Evolutionary conservation across 345 rosid genomes (phyloP).

Genomic region (Camelina neglecta): DNA sequence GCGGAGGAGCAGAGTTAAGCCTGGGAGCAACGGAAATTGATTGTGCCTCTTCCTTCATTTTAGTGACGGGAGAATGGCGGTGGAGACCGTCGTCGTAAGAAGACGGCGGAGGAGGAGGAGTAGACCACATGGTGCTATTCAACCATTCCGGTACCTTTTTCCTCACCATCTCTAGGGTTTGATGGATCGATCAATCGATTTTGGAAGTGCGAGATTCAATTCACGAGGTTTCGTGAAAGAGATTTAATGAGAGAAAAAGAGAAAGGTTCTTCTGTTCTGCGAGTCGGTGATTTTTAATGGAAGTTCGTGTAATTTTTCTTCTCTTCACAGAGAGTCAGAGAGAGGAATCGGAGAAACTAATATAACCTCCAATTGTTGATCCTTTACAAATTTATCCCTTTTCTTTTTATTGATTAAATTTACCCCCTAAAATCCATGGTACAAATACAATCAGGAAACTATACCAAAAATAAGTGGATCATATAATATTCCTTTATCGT

Average conservation of each 20-base stretch:
- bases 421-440: not conserved
- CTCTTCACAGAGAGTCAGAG: not conserved
- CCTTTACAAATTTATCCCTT: constrained; percentile 8
- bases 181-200: constrained; percentile 33
- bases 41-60: constrained; percentile 50
- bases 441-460: not conserved
- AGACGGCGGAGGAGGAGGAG: constrained; percentile 47
- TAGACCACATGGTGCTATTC: constrained; percentile 89
- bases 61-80: constrained; percentile 43
- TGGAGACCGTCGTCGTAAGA: constrained; percentile 50
- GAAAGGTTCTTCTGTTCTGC: constrained; percentile 1
- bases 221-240: constrained; percentile 14
- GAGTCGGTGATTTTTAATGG: constrained; percentile 42
- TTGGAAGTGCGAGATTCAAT: not conserved
- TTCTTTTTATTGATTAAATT: not conserved
- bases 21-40: constrained; percentile 51
- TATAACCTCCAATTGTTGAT: constrained; percentile 14
- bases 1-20: constrained; percentile 48
- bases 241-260: constrained; percentile 6
- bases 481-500: not conserved
- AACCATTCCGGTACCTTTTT: constrained; percentile 98
- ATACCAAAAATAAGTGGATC: not conserved
- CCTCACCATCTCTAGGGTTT: constrained; percentile 63
- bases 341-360: constrained; percentile 3
- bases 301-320: constrained; percentile 25